These are phyloP conservation scores for Amniculicola lignicola DNA, from an alignment of 495 filamentous ascomycete species.

Conservation along the genomic window DNA sequence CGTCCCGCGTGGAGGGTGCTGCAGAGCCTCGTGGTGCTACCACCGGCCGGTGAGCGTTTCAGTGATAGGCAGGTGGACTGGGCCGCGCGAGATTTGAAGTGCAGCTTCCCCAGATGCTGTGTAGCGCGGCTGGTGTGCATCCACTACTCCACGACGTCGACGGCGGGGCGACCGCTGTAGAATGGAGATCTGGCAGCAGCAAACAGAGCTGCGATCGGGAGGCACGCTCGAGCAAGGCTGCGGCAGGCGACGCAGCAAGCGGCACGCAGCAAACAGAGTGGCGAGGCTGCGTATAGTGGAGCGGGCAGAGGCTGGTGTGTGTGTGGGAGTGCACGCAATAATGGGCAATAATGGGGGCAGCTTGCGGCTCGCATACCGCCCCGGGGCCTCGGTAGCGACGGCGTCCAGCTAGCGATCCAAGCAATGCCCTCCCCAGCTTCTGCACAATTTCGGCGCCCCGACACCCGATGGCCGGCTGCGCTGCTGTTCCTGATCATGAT, in stretches of 20 bases:
- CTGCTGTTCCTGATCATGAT: no score
- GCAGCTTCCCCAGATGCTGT: constrained; percentile 7
- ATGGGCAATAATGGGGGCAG: no score
- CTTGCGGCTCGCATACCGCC: no score
- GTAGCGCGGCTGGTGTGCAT: constrained; percentile 9
- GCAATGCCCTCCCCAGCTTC: no score
- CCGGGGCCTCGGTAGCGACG: no score
- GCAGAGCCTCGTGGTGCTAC: constrained; percentile 3
- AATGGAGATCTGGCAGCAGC: neutral
- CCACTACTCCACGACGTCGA: constrained; percentile 25
- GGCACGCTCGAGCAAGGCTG: constrained; percentile 3
- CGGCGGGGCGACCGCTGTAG: constrained; percentile 2
- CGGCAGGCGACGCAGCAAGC: neutral
- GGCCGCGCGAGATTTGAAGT: constrained; percentile 1
- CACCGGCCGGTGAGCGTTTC: neutral
- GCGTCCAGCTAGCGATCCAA: no score
- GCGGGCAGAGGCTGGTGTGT: neutral
- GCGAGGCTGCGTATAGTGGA: neutral
- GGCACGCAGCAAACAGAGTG: neutral
- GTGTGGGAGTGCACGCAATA: no score
- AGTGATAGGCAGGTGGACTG: neutral
- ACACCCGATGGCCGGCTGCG: no score
- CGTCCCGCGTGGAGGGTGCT: neutral
- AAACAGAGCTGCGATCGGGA: neutral
- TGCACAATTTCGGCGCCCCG: no score